Evolutionary conservation across 441 rosid genomes (phyloP), one percentile per base, ranked within the genome.

Genomic region (Manihot esculenta): DNA sequence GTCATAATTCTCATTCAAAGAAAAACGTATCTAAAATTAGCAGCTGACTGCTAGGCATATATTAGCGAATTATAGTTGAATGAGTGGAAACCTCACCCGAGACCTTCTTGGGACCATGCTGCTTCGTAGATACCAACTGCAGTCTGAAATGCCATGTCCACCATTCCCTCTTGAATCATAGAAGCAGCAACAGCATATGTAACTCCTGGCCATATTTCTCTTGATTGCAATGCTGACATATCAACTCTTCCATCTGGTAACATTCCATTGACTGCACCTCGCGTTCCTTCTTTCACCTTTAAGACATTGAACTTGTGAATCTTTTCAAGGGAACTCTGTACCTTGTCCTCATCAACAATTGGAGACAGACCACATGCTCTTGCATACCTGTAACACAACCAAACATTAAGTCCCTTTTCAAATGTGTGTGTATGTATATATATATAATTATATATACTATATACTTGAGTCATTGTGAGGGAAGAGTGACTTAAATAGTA

Each of bases 201-300:
- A 51, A 94, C 97, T 41, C 99, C 97, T 0, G 97, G 62, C 97
- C 97, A 92, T 72, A 94, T 84, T 78, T 94, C 99, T 74, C 88
- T 83, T 21, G 94, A 84, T 75, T 92, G 99, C 93, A 90, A 72
- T n/a, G 90, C 78, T 33, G 96, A 79, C 82, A 77, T 81, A 69
- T 94, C 99, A 54, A 94, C 88, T 75, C 57, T 84, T 62, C 99
- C 97, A 73, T 87, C 79, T 0, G 97, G 94, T 24, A 86, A 86
- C 99, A 94, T 94, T 41, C 97, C 99, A 6, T 94, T 94, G 27
- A 90, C 81, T 0, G 99, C 97, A 45, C 97, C 99, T 35, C 85
- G 84, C 61, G 56, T 88, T 42, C 97, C 99, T 13, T 72, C 89
- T 80, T 85, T 92, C 70, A 80, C 76, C 88, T 87, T 89, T 72